Conservation (phyloP, 257 asterid species). For the Solanum virginianum region DNA sequence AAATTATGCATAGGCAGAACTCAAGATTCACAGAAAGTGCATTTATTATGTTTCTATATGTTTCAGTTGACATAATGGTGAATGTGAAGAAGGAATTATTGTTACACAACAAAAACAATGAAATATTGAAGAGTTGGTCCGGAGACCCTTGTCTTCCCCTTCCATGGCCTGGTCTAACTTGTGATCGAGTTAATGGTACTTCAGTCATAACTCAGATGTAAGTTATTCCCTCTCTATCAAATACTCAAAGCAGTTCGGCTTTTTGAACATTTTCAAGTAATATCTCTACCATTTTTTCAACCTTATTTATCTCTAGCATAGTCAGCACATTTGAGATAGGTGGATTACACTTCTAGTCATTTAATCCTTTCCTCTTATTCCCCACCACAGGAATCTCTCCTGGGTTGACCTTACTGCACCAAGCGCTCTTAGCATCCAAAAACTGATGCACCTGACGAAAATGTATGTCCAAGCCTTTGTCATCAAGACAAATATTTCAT, state of each 20-base stretch:
- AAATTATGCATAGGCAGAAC: background rate
- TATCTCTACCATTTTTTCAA: background rate
- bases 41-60: background rate
- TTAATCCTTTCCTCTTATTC: background rate
- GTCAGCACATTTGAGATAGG: background rate
- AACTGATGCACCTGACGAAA: constrained; percentile 43
- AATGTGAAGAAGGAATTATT: constrained; percentile 49
- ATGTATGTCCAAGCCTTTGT: constrained; percentile 24
- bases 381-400: constrained; percentile 38
- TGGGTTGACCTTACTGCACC: constrained; percentile 29
- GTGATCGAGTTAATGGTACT: constrained; percentile 27
- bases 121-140: constrained; percentile 37
- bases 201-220: constrained; percentile 36
- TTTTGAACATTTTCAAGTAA: background rate
- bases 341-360: background rate
- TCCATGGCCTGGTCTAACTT: constrained; percentile 56
- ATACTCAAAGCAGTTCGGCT: background rate
- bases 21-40: background rate
- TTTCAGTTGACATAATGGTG: constrained; percentile 28
- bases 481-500: background rate
- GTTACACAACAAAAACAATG: constrained; percentile 32
- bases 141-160: constrained; percentile 69
- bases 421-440: constrained; percentile 40
- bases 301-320: background rate
- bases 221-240: constrained; percentile 12